These are phyloP conservation scores for Aspergillus sclerotioniger DNA, from an alignment of 495 filamentous ascomycete genomes.

Conservation along the genomic window DNA sequence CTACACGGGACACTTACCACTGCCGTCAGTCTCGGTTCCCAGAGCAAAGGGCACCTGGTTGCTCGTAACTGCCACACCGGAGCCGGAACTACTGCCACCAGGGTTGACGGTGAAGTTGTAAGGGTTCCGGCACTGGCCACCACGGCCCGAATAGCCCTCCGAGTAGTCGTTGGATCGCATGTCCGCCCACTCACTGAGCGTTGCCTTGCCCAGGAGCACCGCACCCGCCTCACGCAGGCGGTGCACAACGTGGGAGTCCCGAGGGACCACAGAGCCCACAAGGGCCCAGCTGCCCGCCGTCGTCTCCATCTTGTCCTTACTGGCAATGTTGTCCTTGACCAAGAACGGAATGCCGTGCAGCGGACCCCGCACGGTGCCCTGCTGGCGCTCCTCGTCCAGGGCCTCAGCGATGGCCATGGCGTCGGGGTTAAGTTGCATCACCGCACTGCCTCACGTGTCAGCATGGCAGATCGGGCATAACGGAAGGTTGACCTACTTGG, in stretches of 20 bases:
- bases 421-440: constrained; percentile 64
- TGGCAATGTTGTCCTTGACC: constrained; percentile 75
- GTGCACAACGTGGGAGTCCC: constrained; percentile 62
- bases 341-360: constrained; percentile 73
- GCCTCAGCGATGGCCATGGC: constrained; percentile 53
- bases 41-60: constrained; percentile 62
- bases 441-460: constrained; percentile 33
- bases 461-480: not conserved
- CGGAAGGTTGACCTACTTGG: constrained; percentile 49
- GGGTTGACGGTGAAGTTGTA: constrained; percentile 72
- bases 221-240: constrained; percentile 63
- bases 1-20: constrained; percentile 36
- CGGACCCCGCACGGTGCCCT: constrained; percentile 54
- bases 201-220: constrained; percentile 66
- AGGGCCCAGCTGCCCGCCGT: constrained; percentile 60
- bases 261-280: constrained; percentile 61
- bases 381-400: constrained; percentile 57
- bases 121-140: constrained; percentile 62
- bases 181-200: constrained; percentile 71
- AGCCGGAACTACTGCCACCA: constrained; percentile 63
- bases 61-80: constrained; percentile 58
- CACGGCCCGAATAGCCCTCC: constrained; percentile 64
- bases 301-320: constrained; percentile 67
- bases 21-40: constrained; percentile 75
- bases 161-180: constrained; percentile 71